Conservation (phyloP, 208 protist genomes). For the Leishmania major region DNA sequence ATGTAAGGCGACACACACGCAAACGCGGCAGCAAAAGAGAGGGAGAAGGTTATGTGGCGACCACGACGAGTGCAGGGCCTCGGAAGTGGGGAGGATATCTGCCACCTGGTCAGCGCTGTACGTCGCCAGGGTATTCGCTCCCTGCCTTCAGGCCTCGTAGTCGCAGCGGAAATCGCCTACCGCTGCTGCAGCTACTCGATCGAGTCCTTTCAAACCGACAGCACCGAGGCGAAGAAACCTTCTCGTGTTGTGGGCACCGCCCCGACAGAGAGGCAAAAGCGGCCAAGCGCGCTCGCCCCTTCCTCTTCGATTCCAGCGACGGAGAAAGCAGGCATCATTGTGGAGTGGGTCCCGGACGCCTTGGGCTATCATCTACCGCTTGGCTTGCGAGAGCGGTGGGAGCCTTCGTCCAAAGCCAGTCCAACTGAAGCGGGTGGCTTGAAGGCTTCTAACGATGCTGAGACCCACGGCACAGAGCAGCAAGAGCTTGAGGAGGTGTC, state of each 20-base stretch:
- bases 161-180: not conserved
- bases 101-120: not conserved
- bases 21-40: not conserved
- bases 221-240: not conserved
- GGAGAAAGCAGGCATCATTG: constrained; percentile 28
- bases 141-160: not conserved
- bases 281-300: not conserved
- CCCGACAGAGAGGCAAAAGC: not conserved
- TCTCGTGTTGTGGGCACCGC: not conserved
- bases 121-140: not conserved
- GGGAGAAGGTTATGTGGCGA: not conserved
- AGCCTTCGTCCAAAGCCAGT: not conserved
- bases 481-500: not conserved
- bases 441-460: not conserved
- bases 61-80: not conserved
- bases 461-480: not conserved
- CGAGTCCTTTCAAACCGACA: not conserved
- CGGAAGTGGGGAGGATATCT: not conserved
- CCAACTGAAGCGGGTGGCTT: not conserved
- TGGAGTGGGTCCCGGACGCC: constrained; percentile 25
- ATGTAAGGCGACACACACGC: not conserved
- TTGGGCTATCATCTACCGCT: constrained; percentile 38
- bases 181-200: not conserved
- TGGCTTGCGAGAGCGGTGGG: not conserved
- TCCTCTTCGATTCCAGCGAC: not conserved